Percentiles rank a stretch among this genome's conserved stretches.
These are phyloP conservation scores for Calycina herbarum DNA, from an alignment of 2,329 filamentous ascomycete species.

Conservation along the genomic window DNA sequence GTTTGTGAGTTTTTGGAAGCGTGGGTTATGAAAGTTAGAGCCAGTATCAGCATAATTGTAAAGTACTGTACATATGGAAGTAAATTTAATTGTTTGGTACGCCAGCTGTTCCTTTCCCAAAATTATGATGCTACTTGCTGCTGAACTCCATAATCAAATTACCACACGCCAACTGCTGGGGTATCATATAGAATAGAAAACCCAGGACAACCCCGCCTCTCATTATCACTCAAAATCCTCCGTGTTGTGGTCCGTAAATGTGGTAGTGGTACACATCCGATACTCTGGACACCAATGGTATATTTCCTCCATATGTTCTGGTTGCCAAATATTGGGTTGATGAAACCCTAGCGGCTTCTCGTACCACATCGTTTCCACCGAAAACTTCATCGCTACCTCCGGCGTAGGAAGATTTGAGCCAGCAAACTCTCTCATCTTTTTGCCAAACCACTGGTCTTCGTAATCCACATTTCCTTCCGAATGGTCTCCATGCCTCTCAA, in stretches of 20 bases:
- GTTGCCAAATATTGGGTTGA: constrained; percentile 5
- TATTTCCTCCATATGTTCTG: constrained; percentile 6
- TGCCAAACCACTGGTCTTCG: constrained; percentile 23
- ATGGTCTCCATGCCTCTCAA: constrained; percentile 28
- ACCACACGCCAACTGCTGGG: too few relatives aligned
- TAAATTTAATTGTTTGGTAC: too few relatives aligned
- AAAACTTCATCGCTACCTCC: constrained; percentile 21
- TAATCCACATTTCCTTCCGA: constrained; percentile 23
- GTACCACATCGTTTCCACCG: constrained; percentile 18
- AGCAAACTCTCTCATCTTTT: constrained; percentile 26
- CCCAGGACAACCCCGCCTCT: background rate
- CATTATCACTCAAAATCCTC: constrained; percentile 4
- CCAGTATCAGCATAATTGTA: too few relatives aligned
- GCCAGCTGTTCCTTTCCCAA: too few relatives aligned
- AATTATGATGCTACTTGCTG: too few relatives aligned
- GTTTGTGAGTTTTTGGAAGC: background rate
- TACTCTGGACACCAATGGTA: constrained; percentile 13
- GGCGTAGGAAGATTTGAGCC: constrained; percentile 22
- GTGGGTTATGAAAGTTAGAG: too few relatives aligned
- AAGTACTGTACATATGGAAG: too few relatives aligned
- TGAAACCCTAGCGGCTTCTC: constrained; percentile 20
- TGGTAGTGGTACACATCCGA: constrained; percentile 1
- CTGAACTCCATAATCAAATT: too few relatives aligned
- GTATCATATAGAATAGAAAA: too few relatives aligned
- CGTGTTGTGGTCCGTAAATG: constrained; percentile 10